phyloP scores from a whole-genome alignment of 2,329 filamentous ascomycete species.

The Aschersonia sp. region DNA sequence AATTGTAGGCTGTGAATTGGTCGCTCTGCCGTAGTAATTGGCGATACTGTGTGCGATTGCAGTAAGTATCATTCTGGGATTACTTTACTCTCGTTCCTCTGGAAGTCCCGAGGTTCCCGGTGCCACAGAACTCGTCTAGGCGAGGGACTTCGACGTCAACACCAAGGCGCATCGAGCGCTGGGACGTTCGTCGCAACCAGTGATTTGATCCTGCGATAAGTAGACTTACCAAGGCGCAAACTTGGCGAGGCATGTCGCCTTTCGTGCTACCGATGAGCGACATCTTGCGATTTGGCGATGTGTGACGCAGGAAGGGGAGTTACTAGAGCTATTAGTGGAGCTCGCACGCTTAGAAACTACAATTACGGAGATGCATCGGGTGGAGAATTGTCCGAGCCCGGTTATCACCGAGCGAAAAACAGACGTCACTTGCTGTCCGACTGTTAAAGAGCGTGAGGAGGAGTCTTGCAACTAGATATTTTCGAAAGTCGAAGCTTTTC shows the following conservation, averaged over 20 bases:
- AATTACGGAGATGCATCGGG: constrained; percentile 1
- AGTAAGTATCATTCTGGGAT: background rate
- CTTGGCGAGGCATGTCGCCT: constrained; percentile 42
- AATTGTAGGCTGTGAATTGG: constrained; percentile 92
- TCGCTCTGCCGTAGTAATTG: constrained; percentile 74
- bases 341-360: background rate
- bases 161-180: background rate
- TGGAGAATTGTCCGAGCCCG: constrained; percentile 7
- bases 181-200: background rate
- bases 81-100: too few relatives aligned
- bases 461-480: too few relatives aligned
- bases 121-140: too few relatives aligned
- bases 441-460: background rate
- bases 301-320: background rate
- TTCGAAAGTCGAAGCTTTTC: too few relatives aligned
- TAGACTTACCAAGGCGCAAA: constrained; percentile 36
- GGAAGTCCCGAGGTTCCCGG: too few relatives aligned
- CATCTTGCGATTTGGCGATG: constrained; percentile 12
- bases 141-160: too few relatives aligned
- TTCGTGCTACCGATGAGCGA: constrained; percentile 24
- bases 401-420: constrained; percentile 1
- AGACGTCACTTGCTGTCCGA: background rate
- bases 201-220: background rate
- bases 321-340: background rate
- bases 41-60: constrained; percentile 53